Evolutionary conservation across 2,329 filamentous ascomycete genomes (phyloP), one percentile per base, ranked within the genome.

Genomic region (Fusarium heterosporum): DNA sequence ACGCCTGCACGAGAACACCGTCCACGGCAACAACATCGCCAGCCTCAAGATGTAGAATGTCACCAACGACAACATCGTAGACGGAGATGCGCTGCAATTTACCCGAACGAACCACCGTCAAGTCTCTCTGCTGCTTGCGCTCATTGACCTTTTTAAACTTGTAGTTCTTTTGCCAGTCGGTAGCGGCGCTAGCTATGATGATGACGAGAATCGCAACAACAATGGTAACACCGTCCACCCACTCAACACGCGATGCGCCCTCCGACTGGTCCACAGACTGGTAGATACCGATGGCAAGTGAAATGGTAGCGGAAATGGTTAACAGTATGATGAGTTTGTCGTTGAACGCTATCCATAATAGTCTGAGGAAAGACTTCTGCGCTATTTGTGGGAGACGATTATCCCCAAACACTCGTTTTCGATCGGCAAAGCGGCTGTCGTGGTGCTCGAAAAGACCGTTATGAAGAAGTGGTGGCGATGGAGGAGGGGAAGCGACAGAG

Each of bases 171-270:
- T 94, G 91, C 85, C 89, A 94, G 74, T 94, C 92, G 68, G 93
- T 94, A 32, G 89, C 80, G n/a, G 91, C 91, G 62, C 90, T 91
- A 19, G 93, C 91, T 19, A 90, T 77, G 5, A 93, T 89, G 45
- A 94, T 92, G 65, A 94, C 89, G 16, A 90, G 75, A 61, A 94
- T 92, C 49, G 91, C 92, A 22, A 90, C 85, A 41, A 93, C 89
- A 66, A 94, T 93, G 9, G 92, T 91, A 12, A 93, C 88, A 66
- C 91, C 91, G 77, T 95, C 92, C 7, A 93, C 89, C 92, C 92
- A 95, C 75, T 93, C 89, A 13, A 93, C 88, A 34, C 84, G 84
- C 8, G 87, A 81, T 38, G 79, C 74, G 39, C 77, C 80, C 7
- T 82, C 76, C 4, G 84, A 59, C 22, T 64, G 83, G 16, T 85